phyloP scores from a whole-genome alignment of 768 basidiomycete genomes.

The Megacollybia marginata region DNA sequence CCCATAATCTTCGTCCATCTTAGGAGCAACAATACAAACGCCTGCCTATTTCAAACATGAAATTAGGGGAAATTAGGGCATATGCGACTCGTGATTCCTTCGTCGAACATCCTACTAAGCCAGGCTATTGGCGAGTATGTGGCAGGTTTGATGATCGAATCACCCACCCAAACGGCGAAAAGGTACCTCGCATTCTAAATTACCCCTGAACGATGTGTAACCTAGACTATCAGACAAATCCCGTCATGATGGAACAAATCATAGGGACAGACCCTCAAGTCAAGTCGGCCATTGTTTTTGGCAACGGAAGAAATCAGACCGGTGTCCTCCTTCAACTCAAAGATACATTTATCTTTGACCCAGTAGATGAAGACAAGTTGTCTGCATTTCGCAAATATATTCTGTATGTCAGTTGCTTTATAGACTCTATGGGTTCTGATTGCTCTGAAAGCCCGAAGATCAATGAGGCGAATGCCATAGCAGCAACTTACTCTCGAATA shows the following conservation, averaged over 20 bases:
- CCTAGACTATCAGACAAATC: neutral
- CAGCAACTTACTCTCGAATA: neutral
- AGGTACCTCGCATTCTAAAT: constrained; percentile 9
- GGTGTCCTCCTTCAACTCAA: neutral
- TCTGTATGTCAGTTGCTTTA: neutral
- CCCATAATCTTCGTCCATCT: neutral
- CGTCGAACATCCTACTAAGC: constrained; percentile 23
- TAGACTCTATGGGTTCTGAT: neutral
- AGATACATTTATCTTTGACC: neutral
- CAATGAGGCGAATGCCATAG: neutral
- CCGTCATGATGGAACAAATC: neutral
- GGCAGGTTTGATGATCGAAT: constrained; percentile 28
- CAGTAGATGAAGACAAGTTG: neutral
- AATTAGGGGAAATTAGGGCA: too few relatives aligned
- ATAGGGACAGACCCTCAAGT: neutral
- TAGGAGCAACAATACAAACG: constrained; percentile 20
- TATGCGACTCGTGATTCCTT: too few relatives aligned
- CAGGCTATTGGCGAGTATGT: constrained; percentile 22
- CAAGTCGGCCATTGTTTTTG: neutral
- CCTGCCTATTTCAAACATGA: constrained; percentile 24
- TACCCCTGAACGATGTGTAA: neutral
- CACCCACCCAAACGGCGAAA: constrained; percentile 23
- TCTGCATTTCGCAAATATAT: neutral
- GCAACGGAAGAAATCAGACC: neutral
- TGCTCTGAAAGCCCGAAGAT: neutral